phyloP scores from a whole-genome alignment of 371 early-diverging fungal genomes.

The Apophysomyces trapeziformis region DNA sequence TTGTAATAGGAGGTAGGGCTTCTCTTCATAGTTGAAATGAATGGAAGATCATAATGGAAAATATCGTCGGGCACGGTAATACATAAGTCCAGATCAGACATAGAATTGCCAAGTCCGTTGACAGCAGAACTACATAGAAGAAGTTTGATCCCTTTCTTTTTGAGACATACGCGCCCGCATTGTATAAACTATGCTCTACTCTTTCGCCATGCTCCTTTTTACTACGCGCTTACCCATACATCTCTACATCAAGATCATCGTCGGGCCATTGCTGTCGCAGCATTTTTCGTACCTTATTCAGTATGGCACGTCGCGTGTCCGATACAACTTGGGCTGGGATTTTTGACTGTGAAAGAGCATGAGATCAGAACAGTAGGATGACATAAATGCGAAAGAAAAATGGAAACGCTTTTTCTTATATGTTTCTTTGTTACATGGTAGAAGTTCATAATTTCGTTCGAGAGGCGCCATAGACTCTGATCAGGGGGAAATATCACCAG shows the following conservation, averaged over 20 bases:
- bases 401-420: too few relatives aligned
- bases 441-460: background rate
- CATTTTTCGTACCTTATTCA: slow-evolving; percentile 9
- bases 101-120: slow-evolving; percentile 24
- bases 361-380: too few relatives aligned
- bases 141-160: too few relatives aligned
- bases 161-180: too few relatives aligned
- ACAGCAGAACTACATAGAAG: slow-evolving; percentile 30
- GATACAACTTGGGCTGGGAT: background rate
- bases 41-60: slow-evolving; percentile 5
- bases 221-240: slow-evolving; percentile 31
- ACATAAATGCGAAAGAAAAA: too few relatives aligned
- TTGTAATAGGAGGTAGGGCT: slow-evolving; percentile 22
- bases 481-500: background rate
- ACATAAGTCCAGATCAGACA: slow-evolving; percentile 39
- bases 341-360: too few relatives aligned
- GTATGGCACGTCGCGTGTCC: slow-evolving; percentile 5
- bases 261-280: slow-evolving; percentile 25
- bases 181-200: background rate
- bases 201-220: background rate
- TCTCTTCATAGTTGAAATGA: background rate
- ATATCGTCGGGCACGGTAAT: slow-evolving; percentile 35
- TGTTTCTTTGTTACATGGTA: background rate
- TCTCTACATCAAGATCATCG: slow-evolving; percentile 17
- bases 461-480: background rate